Percentiles rank a stretch among this genome's conserved stretches.
These are phyloP conservation scores for Powellomyces hirtus DNA, from an alignment of 192 early-diverging fungal genomes.

Conservation along the genomic window DNA sequence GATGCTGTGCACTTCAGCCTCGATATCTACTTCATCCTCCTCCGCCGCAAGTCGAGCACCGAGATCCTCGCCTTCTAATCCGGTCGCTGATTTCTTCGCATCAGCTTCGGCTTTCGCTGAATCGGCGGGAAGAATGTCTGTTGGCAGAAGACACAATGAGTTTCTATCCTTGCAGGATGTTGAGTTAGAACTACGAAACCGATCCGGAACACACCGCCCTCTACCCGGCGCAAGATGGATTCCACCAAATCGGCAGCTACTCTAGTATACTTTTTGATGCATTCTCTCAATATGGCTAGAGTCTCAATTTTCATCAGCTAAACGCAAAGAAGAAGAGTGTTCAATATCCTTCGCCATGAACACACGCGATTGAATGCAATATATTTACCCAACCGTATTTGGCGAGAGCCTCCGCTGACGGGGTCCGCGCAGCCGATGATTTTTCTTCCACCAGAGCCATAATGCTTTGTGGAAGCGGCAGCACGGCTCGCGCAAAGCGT, in stretches of 20 bases:
- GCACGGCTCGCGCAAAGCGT: conserved; percentile 19
- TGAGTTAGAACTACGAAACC: too few relatives aligned
- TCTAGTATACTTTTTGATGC: conserved; percentile 39
- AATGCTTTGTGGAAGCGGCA: conserved; percentile 29
- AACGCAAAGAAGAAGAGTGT: background rate
- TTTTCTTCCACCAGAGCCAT: conserved; percentile 33
- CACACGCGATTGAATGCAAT: background rate
- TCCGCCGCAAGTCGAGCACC: background rate
- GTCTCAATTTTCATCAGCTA: conserved; percentile 45
- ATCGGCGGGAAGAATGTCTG: conserved; percentile 3
- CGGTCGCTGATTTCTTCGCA: background rate
- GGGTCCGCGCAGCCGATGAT: conserved; percentile 15
- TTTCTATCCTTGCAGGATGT: too few relatives aligned
- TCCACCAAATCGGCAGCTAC: conserved; percentile 41
- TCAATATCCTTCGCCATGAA: background rate
- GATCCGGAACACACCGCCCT: conserved; percentile 1
- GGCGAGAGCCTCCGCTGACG: conserved; percentile 15
- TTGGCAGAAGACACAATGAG: too few relatives aligned
- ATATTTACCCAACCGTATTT: conserved; percentile 40
- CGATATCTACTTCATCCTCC: conserved; percentile 39
- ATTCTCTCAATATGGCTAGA: conserved; percentile 45
- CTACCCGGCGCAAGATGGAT: conserved; percentile 17
- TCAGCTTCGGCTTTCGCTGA: background rate
- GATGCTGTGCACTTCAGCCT: conserved; percentile 43
- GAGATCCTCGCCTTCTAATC: background rate